phyloP scores from a whole-genome alignment of 306 rosid genomes.

The Quercus wislizeni region DNA sequence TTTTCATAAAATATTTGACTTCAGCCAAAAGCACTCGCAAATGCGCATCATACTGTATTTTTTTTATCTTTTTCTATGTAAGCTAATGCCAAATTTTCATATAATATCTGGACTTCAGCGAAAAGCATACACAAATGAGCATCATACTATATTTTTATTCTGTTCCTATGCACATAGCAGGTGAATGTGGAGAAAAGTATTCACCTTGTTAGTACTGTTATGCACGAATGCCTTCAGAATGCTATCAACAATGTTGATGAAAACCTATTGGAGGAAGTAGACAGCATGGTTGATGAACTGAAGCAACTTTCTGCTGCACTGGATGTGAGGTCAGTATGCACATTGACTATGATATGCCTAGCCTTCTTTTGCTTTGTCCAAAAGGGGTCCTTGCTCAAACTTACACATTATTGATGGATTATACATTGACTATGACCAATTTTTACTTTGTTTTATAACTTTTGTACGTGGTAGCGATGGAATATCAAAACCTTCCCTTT shows the following conservation, averaged over 20 bases:
- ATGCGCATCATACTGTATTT: too few relatives aligned
- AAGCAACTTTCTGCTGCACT: conserved; percentile 25
- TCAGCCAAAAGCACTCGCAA: too few relatives aligned
- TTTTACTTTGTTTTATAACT: neutral
- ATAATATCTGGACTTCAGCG: neutral
- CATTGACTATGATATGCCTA: too few relatives aligned
- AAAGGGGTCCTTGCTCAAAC: too few relatives aligned
- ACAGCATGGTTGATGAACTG: conserved; percentile 23
- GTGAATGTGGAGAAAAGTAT: conserved; percentile 4
- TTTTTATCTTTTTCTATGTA: too few relatives aligned
- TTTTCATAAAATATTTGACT: too few relatives aligned
- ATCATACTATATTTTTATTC: neutral
- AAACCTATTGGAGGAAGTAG: neutral
- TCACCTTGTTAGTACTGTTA: neutral
- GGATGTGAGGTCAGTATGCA: conserved; percentile 23
- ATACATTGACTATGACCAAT: too few relatives aligned
- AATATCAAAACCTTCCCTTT: neutral
- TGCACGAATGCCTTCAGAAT: neutral
- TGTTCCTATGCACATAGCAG: neutral
- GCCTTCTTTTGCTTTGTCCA: too few relatives aligned
- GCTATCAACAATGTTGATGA: neutral
- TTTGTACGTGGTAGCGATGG: too few relatives aligned
- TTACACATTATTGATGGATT: too few relatives aligned
- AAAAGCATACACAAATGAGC: neutral
- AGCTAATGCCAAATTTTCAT: neutral